phyloP scores from a whole-genome alignment of 345 rosid genomes.

The Salix dunnii region DNA sequence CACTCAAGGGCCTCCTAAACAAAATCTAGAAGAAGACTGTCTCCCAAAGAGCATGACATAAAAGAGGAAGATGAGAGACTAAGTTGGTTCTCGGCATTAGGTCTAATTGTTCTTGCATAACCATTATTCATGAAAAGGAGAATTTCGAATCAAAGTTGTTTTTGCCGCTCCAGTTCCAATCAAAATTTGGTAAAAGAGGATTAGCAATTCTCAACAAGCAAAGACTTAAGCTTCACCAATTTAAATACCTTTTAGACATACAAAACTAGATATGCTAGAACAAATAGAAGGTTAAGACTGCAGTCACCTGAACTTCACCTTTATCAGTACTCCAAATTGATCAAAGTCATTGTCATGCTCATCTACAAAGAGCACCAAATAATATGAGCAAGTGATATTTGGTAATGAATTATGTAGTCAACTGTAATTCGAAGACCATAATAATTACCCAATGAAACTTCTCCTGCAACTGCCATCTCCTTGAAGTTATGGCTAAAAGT shows the following conservation, averaged over 20 bases:
- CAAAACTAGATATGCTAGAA: neutral
- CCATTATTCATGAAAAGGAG: no score
- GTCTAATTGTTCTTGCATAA: no score
- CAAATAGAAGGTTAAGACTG: slow-evolving; percentile 4
- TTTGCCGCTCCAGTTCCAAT: neutral
- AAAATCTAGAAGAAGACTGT: neutral
- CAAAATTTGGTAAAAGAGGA: neutral
- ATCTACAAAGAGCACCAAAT: slow-evolving; percentile 43
- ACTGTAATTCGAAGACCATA: neutral
- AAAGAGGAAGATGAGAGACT: neutral
- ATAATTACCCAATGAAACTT: slow-evolving; percentile 62
- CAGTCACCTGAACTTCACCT: slow-evolving; percentile 83
- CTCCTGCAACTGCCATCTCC: slow-evolving; percentile 99
- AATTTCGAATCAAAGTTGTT: no score
- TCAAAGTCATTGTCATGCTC: slow-evolving; percentile 81
- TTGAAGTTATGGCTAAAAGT: slow-evolving; percentile 83
- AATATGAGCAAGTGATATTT: slow-evolving; percentile 14
- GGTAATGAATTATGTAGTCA: neutral
- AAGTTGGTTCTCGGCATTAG: no score
- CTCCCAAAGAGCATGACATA: neutral
- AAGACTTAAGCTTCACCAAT: neutral
- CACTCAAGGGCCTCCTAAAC: neutral
- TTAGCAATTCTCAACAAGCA: neutral
- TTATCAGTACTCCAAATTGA: slow-evolving; percentile 78
- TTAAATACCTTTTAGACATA: neutral